Evolutionary conservation across 2,329 filamentous ascomycete species (phyloP).

Genomic region (Fusarium acutatum): DNA sequence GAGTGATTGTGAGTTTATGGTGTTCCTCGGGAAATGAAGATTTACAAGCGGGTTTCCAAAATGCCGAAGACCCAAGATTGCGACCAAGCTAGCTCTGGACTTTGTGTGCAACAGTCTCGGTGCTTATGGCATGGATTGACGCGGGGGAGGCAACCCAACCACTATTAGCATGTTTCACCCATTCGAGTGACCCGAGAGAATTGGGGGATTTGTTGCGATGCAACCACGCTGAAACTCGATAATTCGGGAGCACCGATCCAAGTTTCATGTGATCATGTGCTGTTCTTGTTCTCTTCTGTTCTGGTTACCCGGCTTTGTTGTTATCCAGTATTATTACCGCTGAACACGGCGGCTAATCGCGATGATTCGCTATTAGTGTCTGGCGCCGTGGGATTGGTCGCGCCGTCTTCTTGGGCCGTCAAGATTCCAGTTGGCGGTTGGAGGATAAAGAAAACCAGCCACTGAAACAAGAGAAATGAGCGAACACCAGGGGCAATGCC

Average conservation of each 20-base stretch:
- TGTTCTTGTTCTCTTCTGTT: neutral
- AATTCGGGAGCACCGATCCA: conserved; percentile 17
- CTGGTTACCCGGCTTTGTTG: conserved; percentile 4
- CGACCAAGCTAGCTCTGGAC: neutral
- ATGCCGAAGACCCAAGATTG: conserved; percentile 7
- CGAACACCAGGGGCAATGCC: conserved; percentile 13
- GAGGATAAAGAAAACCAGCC: conserved; percentile 27
- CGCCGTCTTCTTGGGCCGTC: conserved; percentile 11
- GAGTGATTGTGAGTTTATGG: neutral
- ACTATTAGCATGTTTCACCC: conserved; percentile 38
- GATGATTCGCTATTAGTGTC: conserved; percentile 7
- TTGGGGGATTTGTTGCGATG: conserved; percentile 31
- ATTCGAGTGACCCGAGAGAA: neutral
- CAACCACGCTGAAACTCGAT: conserved; percentile 36
- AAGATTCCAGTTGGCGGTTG: conserved; percentile 37
- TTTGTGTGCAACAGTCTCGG: neutral
- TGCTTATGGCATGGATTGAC: conserved; percentile 33
- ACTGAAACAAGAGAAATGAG: conserved; percentile 14
- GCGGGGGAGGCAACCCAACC: conserved; percentile 33
- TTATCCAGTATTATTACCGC: conserved; percentile 15
- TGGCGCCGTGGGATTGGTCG: conserved; percentile 32
- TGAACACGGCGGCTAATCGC: conserved; percentile 29
- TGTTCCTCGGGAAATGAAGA: conserved; percentile 26
- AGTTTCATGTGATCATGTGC: conserved; percentile 4
- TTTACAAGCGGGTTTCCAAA: conserved; percentile 16